phyloP scores from a whole-genome alignment of 1,284 basidiomycete genomes.

The Apiotrichum gamsii region DNA sequence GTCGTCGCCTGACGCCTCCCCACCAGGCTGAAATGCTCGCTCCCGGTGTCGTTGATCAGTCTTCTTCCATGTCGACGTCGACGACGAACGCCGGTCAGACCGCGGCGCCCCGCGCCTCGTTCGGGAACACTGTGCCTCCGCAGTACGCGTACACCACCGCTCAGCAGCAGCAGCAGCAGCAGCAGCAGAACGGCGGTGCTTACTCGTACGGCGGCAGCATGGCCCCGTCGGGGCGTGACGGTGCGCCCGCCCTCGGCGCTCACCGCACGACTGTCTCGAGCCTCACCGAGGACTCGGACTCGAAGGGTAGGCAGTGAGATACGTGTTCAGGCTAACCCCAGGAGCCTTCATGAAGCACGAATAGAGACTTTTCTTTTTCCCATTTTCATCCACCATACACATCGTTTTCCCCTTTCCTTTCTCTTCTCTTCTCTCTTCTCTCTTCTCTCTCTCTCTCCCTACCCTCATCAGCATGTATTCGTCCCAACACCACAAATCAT shows the following conservation, averaged over 20 bases:
- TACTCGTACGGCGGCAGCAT: slow-evolving; percentile 7
- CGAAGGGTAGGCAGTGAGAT: neutral
- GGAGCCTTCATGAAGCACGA: slow-evolving; percentile 7
- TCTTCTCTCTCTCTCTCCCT: neutral
- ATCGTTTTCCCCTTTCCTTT: neutral
- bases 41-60: slow-evolving; percentile 32
- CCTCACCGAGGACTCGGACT: slow-evolving; percentile 1
- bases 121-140: neutral
- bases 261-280: slow-evolving; percentile 3
- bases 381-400: too few relatives aligned
- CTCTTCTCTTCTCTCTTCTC: neutral
- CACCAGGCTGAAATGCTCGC: slow-evolving; percentile 27
- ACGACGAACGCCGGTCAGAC: slow-evolving; percentile 3
- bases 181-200: neutral
- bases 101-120: slow-evolving; percentile 6
- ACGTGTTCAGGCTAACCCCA: neutral
- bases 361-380: neutral
- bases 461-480: neutral
- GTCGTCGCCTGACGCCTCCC: slow-evolving; percentile 29
- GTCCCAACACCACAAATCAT: too few relatives aligned
- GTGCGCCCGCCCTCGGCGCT: neutral
- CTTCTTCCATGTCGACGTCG: slow-evolving; percentile 24
- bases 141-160: neutral
- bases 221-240: slow-evolving; percentile 1
- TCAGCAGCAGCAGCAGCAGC: neutral